Evolutionary conservation across 2,329 filamentous ascomycete species (phyloP).

Genomic region (Exophiala viscosa): DNA sequence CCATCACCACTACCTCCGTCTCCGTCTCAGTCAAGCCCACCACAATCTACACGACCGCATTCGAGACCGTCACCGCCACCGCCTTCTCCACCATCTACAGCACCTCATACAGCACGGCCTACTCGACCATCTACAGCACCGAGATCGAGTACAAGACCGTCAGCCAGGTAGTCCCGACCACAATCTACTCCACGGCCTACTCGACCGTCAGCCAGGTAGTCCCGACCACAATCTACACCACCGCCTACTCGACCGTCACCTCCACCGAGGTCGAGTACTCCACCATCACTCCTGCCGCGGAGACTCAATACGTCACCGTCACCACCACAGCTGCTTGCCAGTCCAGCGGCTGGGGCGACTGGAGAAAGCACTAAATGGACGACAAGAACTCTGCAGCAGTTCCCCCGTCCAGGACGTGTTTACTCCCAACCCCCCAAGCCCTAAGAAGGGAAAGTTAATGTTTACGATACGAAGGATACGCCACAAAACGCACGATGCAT

Average conservation of each 20-base stretch:
- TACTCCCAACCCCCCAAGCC: too few relatives aligned
- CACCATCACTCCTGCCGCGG: background rate
- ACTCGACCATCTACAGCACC: background rate
- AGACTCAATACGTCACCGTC: background rate
- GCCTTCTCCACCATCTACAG: background rate
- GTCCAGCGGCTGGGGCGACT: background rate
- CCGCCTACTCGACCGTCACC: background rate
- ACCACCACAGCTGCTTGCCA: background rate
- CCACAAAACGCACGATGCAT: too few relatives aligned
- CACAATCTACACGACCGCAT: background rate
- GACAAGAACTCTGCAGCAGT: too few relatives aligned
- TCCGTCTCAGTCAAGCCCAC: background rate
- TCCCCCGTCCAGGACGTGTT: too few relatives aligned
- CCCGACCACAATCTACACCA: background rate
- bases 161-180: background rate
- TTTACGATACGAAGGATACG: too few relatives aligned
- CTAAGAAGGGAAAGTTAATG: too few relatives aligned
- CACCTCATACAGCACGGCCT: background rate
- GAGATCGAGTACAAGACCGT: background rate
- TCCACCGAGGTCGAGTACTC: background rate
- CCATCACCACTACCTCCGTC: background rate
- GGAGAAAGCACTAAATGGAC: too few relatives aligned
- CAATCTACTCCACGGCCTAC: background rate
- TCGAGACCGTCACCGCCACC: background rate
- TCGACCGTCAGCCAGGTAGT: background rate